These are phyloP conservation scores for Melampsora abietis-canadensis DNA, from an alignment of 1,284 basidiomycete genomes.

Conservation along the genomic window DNA sequence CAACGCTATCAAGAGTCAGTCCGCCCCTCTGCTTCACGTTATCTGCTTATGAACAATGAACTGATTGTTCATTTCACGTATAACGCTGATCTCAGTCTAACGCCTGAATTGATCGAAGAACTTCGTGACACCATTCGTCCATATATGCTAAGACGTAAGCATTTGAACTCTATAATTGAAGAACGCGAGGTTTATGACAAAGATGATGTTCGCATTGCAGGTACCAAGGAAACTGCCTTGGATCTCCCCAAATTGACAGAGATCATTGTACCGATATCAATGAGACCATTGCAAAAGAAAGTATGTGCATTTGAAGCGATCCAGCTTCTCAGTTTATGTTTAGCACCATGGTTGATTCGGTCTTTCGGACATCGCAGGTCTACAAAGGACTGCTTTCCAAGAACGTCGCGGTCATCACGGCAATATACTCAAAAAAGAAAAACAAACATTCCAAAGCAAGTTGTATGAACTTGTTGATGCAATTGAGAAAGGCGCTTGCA, in stretches of 20 bases:
- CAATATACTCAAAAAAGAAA: conserved; percentile 45
- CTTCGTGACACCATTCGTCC: conserved; percentile 36
- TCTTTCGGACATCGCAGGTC: conserved; percentile 8
- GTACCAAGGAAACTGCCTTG: conserved; percentile 42
- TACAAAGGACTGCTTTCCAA: conserved; percentile 34
- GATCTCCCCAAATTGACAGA: conserved; percentile 54
- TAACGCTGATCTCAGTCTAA: conserved; percentile 46
- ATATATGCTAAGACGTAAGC: conserved; percentile 43
- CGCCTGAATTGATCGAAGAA: conserved; percentile 48
- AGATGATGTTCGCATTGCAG: conserved; percentile 9
- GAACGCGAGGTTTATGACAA: no score
- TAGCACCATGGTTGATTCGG: neutral
- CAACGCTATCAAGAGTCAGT: conserved; percentile 36
- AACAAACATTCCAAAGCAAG: conserved; percentile 47
- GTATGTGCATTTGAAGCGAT: conserved; percentile 54
- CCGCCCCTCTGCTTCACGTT: conserved; percentile 46
- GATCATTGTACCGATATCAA: conserved; percentile 81
- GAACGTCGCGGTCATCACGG: conserved; percentile 33
- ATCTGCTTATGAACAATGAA: conserved; percentile 47
- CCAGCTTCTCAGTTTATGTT: neutral
- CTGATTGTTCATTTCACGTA: conserved; percentile 46
- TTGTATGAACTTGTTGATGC: conserved; percentile 49
- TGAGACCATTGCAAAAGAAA: conserved; percentile 82
- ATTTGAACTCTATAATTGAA: no score
- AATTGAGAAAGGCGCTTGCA: conserved; percentile 51